A percentile compares a stretch with the other conserved stretches of the same genome.
Evolutionary conservation across 1,284 basidiomycete genomes (phyloP).

Genomic region (Pseudozyma tsukubaensis): DNA sequence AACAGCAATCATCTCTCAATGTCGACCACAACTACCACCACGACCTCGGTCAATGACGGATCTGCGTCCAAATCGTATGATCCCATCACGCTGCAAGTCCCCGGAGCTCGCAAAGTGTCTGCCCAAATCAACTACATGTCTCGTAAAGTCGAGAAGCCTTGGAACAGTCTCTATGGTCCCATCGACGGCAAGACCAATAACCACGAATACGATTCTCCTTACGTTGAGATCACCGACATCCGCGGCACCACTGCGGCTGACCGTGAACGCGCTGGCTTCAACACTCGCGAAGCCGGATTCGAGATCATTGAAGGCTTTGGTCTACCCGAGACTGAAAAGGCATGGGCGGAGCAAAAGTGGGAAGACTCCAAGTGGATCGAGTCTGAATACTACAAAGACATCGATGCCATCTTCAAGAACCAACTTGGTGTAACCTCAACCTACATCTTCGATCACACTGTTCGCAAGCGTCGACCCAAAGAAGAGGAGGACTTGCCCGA

Average conservation of each 20-base stretch:
- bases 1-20: conserved; percentile 3
- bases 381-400: conserved; percentile 51
- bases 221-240: conserved; percentile 53
- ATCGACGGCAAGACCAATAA: conserved; percentile 41
- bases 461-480: conserved; percentile 49
- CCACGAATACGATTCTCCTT: conserved; percentile 33
- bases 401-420: conserved; percentile 53
- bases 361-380: conserved; percentile 48
- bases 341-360: conserved; percentile 52
- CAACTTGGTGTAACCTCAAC: conserved; percentile 51
- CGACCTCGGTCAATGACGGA: neutral
- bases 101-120: conserved; percentile 34
- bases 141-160: conserved; percentile 47
- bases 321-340: conserved; percentile 17
- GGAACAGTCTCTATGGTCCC: conserved; percentile 31
- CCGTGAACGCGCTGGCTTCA: conserved; percentile 40
- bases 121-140: conserved; percentile 58
- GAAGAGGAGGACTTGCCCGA: conserved; percentile 45
- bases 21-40: conserved; percentile 31
- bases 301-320: conserved; percentile 56
- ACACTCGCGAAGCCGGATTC: conserved; percentile 50
- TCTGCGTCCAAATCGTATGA: neutral
- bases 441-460: conserved; percentile 61
- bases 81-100: conserved; percentile 26
- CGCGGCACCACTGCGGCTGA: conserved; percentile 27